Percentiles rank a stretch among this genome's conserved stretches.
phyloP scores from a whole-genome alignment of 768 basidiomycete genomes.

The Boletus sp. region DNA sequence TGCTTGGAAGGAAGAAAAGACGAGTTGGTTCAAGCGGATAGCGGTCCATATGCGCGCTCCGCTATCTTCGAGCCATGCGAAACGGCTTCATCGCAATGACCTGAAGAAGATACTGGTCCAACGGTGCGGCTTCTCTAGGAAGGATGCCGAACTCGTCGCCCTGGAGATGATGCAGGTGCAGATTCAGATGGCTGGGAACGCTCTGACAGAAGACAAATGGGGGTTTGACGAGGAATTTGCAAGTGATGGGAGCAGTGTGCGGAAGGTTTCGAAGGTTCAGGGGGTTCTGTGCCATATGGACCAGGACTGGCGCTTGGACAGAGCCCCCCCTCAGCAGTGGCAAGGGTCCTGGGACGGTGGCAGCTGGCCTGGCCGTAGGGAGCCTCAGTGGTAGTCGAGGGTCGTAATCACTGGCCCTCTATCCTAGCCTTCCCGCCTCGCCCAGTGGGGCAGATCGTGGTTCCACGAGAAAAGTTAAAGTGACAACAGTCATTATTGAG shows the following conservation, averaged over 20 bases:
- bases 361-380: too few relatives aligned
- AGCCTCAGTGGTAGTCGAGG: too few relatives aligned
- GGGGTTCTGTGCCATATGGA: too few relatives aligned
- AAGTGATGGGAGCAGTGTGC: too few relatives aligned
- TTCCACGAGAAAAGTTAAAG: conserved; percentile 18
- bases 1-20: conserved; percentile 26
- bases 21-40: conserved; percentile 27
- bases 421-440: too few relatives aligned
- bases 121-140: conserved; percentile 21
- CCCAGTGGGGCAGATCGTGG: conserved; percentile 16
- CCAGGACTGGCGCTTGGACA: too few relatives aligned
- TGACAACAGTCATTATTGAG: not conserved
- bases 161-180: conserved; percentile 18
- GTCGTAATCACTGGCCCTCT: too few relatives aligned
- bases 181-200: conserved; percentile 2
- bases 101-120: conserved; percentile 22
- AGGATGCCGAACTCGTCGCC: conserved; percentile 20
- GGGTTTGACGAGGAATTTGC: conserved; percentile 26
- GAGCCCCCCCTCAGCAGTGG: too few relatives aligned
- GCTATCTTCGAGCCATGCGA: conserved; percentile 18
- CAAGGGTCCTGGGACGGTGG: too few relatives aligned
- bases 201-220: conserved; percentile 12
- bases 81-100: conserved; percentile 6
- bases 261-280: too few relatives aligned
- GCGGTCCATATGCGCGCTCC: conserved; percentile 25